A percentile compares a stretch with the other conserved stretches of the same genome.
Conservation (phyloP, 2,329 filamentous ascomycete genomes). For the Periconia macrospinosa region DNA sequence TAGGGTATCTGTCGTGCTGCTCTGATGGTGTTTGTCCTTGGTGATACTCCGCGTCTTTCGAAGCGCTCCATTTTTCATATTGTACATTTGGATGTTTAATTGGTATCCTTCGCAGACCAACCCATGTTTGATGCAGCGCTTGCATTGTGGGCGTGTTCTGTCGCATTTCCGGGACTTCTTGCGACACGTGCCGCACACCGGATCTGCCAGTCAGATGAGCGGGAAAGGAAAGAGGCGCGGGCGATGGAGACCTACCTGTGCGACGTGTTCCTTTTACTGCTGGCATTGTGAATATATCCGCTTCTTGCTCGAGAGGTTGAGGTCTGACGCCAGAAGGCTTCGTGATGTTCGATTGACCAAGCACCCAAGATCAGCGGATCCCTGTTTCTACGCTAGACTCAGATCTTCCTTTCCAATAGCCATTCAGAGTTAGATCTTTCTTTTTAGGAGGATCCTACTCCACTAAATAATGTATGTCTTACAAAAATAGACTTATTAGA, state of each 20-base stretch:
- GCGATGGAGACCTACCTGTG: not conserved
- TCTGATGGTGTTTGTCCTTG: not conserved
- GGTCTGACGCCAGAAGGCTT: too few relatives aligned
- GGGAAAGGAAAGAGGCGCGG: not conserved
- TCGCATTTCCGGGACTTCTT: slow-evolving; percentile 17
- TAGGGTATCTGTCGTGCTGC: not conserved
- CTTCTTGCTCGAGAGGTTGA: too few relatives aligned
- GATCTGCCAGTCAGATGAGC: slow-evolving; percentile 4
- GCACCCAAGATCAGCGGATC: too few relatives aligned
- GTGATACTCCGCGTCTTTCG: slow-evolving; percentile 3
- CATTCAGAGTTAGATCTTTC: too few relatives aligned
- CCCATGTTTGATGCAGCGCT: slow-evolving; percentile 11
- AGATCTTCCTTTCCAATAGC: too few relatives aligned
- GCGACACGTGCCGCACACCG: slow-evolving; percentile 17
- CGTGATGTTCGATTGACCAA: too few relatives aligned
- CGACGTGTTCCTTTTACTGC: not conserved
- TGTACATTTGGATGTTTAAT: slow-evolving; percentile 13
- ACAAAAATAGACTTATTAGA: too few relatives aligned
- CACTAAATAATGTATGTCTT: too few relatives aligned
- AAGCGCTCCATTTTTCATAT: slow-evolving; percentile 3
- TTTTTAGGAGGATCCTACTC: too few relatives aligned
- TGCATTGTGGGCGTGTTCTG: slow-evolving; percentile 12
- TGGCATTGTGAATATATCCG: not conserved
- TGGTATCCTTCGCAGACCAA: slow-evolving; percentile 17
- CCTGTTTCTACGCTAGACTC: too few relatives aligned